These are phyloP conservation scores for Apiospora koreana DNA, from an alignment of 2,329 filamentous ascomycete species.

Conservation along the genomic window DNA sequence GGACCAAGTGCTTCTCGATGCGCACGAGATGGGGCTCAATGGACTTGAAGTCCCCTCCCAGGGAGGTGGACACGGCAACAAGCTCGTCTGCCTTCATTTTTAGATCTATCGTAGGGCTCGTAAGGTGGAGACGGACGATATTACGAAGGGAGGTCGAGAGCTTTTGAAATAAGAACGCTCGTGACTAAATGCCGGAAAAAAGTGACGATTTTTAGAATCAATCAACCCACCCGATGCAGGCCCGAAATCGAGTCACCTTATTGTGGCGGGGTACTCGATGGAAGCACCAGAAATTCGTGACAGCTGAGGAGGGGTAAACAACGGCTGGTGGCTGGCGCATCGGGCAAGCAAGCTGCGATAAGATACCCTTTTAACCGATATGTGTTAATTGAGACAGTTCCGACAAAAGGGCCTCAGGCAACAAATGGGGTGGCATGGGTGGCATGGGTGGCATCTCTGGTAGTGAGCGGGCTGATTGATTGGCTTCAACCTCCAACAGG, in stretches of 20 bases:
- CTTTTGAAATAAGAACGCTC: slow-evolving; percentile 1
- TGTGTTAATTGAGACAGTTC: not conserved
- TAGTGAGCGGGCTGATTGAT: not conserved
- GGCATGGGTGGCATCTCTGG: not conserved
- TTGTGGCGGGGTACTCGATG: slow-evolving; percentile 11
- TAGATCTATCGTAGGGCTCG: slow-evolving; percentile 21
- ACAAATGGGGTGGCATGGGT: no score
- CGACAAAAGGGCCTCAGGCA: not conserved
- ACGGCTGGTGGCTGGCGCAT: slow-evolving; percentile 5
- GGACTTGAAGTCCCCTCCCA: slow-evolving; percentile 75
- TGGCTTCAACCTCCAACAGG: no score
- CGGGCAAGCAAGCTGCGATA: not conserved
- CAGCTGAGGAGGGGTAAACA: slow-evolving; percentile 12
- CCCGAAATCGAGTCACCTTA: slow-evolving; percentile 11
- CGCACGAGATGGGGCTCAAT: slow-evolving; percentile 73
- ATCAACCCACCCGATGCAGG: not conserved
- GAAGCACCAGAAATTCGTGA: not conserved
- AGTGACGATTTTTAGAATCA: slow-evolving; percentile 8
- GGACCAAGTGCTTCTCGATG: slow-evolving; percentile 83
- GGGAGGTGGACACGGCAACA: slow-evolving; percentile 49
- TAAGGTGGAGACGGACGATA: slow-evolving; percentile 9
- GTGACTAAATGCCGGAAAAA: slow-evolving; percentile 11
- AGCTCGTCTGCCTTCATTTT: slow-evolving; percentile 62
- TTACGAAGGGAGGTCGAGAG: not conserved
- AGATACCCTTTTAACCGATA: not conserved